phyloP scores from a whole-genome alignment of 139 green algal species.

The Picochlorum costavermella region DNA sequence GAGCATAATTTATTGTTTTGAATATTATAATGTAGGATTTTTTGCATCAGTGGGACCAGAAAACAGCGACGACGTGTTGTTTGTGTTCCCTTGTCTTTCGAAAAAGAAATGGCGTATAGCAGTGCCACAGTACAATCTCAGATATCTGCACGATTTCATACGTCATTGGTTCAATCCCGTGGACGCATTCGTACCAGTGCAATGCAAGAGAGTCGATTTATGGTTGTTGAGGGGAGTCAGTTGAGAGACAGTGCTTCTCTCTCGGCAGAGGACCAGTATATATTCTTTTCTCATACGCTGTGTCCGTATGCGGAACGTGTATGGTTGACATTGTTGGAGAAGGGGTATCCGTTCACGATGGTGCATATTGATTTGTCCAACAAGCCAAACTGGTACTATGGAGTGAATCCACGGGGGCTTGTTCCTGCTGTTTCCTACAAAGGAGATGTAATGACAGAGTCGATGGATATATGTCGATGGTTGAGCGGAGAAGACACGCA shows the following conservation, averaged over 20 bases:
- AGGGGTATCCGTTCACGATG: constrained; percentile 28
- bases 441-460: constrained; percentile 18
- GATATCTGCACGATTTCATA: no score
- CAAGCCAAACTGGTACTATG: constrained; percentile 47
- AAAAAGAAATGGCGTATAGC: no score
- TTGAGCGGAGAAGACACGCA: background rate
- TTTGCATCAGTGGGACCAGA: no score
- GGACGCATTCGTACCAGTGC: no score
- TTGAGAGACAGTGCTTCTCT: background rate
- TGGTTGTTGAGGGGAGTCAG: background rate
- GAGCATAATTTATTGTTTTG: no score
- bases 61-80: no score
- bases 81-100: no score
- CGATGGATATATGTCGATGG: constrained; percentile 40
- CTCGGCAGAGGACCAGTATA: background rate
- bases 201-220: background rate
- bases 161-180: no score
- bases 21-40: no score
- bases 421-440: constrained; percentile 43
- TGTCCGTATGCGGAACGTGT: constrained; percentile 59
- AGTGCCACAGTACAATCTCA: no score
- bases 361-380: constrained; percentile 52
- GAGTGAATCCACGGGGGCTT: constrained; percentile 34
- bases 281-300: constrained; percentile 51
- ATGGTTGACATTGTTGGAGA: constrained; percentile 46